Base-by-base conservation (phyloP, 2,329 filamentous ascomycete genomes). In the Xylaria sp. region DNA sequence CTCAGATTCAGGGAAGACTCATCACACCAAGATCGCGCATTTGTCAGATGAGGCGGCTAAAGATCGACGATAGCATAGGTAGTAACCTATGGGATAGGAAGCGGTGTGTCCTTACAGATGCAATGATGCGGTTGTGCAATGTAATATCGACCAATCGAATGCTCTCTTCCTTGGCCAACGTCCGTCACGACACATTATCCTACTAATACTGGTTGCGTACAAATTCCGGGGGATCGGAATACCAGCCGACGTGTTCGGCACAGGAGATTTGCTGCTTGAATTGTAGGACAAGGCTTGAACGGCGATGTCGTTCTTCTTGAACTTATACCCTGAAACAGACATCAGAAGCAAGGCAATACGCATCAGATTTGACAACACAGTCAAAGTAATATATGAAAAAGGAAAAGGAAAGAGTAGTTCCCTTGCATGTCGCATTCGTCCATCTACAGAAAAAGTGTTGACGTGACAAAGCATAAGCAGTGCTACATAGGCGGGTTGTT, bases 401-500 rank as follows among this genome's bases (percentile, higher is more conserved):
- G 12, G 14, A 14, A n/a, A 31, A 11, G 12, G 11, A 19, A 35
- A 45, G 19, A 31, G 11, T 11, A n/a, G 11, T 19, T 46, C 40
- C 23, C 21, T 25, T 17, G n/a, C 17, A 35, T 38, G 11, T 2
- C 9, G n/a, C 15, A 14, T 38, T n/a, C 17, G 31, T 40, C 37
- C 15, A 17, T 17, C 5, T 7, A 2, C 17, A 38, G 45, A 51
- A 31, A 28, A 49, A 6, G 23, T 21, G 21, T 28, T 25, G 19
- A 12, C 14, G 19, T 57, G 14, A 21, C 17, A 17, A 53, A 52
- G 35, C 12, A 19, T 14, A 14, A n/a, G 23, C 49, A 31, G 17
- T 40, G 45, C n/a, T 49, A 50, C n/a, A 61, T 17, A n/a, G n/a
- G n/a, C n/a, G 25, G 43, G 7, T 28, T 45, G 17, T 60, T 51